These are phyloP conservation scores for Fusarium sp. DNA, from an alignment of 2,329 filamentous ascomycete genomes.

Conservation along the genomic window DNA sequence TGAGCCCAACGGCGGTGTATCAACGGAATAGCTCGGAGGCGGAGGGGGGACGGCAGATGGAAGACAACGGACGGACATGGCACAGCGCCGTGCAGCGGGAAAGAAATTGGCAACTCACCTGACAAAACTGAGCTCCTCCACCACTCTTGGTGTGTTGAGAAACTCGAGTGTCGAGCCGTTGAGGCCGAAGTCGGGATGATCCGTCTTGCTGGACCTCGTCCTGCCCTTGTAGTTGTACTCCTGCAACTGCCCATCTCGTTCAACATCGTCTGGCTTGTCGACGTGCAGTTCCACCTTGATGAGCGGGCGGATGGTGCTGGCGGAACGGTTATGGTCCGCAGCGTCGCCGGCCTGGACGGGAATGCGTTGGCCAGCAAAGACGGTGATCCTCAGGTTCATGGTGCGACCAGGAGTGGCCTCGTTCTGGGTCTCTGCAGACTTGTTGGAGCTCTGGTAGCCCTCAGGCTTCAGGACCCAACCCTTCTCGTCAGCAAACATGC, in stretches of 20 bases:
- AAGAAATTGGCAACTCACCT: slow-evolving; percentile 63
- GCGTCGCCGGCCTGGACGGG: slow-evolving; percentile 48
- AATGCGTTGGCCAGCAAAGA: slow-evolving; percentile 82
- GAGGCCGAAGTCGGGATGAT: slow-evolving; percentile 72
- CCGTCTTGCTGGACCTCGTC: slow-evolving; percentile 66
- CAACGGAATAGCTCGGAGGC: background rate
- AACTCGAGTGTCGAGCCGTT: slow-evolving; percentile 69
- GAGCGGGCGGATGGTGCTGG: slow-evolving; percentile 69
- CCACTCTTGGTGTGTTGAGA: slow-evolving; percentile 65
- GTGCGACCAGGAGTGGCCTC: slow-evolving; percentile 62
- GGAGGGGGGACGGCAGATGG: background rate
- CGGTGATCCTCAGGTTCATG: slow-evolving; percentile 76
- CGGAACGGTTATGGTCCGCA: slow-evolving; percentile 46
- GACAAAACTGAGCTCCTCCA: slow-evolving; percentile 78
- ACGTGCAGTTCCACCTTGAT: slow-evolving; percentile 86
- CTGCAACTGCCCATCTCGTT: slow-evolving; percentile 46
- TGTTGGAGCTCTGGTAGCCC: slow-evolving; percentile 71
- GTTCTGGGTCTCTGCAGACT: slow-evolving; percentile 54
- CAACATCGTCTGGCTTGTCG: slow-evolving; percentile 64
- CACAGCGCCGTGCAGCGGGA: background rate
- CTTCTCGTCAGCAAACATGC: slow-evolving; percentile 89
- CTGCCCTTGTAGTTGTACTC: slow-evolving; percentile 71
- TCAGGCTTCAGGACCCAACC: slow-evolving; percentile 90
- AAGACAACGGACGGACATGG: background rate
- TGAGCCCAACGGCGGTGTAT: slow-evolving; percentile 15